Conservation (phyloP, 2,329 filamentous ascomycete species). For the Chrysosporium queenslandicum region DNA sequence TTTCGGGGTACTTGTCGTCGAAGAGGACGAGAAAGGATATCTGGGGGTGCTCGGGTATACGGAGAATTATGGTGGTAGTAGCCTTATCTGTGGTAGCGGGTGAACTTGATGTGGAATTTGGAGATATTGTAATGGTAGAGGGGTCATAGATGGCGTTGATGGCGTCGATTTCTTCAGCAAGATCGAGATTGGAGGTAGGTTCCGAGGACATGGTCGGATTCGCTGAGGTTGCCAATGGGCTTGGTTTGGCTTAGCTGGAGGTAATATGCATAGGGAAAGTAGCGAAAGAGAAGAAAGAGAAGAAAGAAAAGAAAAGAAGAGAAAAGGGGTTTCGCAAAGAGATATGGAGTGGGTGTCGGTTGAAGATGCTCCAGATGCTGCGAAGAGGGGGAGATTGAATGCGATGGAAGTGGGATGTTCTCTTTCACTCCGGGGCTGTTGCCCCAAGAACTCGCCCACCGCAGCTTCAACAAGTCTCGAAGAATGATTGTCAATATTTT, state of each 20-base stretch:
- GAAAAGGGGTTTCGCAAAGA: too few species aligned
- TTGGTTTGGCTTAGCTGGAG: too few species aligned
- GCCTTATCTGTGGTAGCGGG: conserved; percentile 17
- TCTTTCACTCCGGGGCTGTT: too few species aligned
- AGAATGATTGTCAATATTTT: too few species aligned
- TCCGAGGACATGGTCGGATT: background rate
- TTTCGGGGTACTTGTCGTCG: conserved; percentile 61
- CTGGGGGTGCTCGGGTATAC: conserved; percentile 50
- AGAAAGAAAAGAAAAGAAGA: background rate
- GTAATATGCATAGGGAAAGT: background rate
- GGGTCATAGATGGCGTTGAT: conserved; percentile 53
- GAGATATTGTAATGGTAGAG: conserved; percentile 46
- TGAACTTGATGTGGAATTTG: conserved; percentile 17
- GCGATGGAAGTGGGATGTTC: too few species aligned
- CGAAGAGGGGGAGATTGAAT: too few species aligned
- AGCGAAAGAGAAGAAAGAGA: too few species aligned
- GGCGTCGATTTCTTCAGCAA: conserved; percentile 40
- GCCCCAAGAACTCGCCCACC: too few species aligned
- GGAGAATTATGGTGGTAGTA: conserved; percentile 46
- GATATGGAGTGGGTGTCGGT: too few species aligned
- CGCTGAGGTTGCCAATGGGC: too few species aligned
- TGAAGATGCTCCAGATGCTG: background rate
- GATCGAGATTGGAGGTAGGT: conserved; percentile 27
- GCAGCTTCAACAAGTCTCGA: too few species aligned
- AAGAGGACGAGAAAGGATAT: conserved; percentile 52